A percentile compares a stretch with the other conserved stretches of the same genome.
phyloP scores from a whole-genome alignment of 495 filamentous ascomycete species.

The Hyaloscypha variabilis region DNA sequence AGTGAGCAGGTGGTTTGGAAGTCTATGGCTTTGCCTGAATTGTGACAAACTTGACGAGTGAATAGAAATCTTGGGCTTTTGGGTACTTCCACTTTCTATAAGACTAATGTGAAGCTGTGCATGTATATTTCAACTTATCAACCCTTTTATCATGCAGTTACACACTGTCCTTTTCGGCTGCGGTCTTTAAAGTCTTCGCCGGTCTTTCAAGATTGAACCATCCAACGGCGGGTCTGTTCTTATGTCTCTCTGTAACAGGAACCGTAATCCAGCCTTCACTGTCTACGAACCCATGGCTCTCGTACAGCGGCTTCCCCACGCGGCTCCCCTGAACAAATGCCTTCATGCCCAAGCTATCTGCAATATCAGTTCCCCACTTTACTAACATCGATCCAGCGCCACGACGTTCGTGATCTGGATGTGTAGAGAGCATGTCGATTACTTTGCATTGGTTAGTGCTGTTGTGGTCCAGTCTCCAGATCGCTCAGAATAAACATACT shows the following conservation, averaged over 20 bases:
- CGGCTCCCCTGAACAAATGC: constrained; percentile 7
- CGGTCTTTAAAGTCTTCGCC: not conserved
- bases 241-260: constrained; percentile 9
- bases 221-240: not conserved
- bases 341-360: constrained; percentile 7
- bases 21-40: no score
- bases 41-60: no score
- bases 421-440: constrained; percentile 17
- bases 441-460: constrained; percentile 6
- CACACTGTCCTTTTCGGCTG: not conserved
- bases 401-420: constrained; percentile 13
- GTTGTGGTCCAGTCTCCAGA: not conserved
- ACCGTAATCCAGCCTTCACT: constrained; percentile 11
- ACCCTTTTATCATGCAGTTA: no score
- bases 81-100: no score
- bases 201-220: constrained; percentile 14
- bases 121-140: no score
- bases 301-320: not conserved
- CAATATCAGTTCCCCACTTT: constrained; percentile 18
- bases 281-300: constrained; percentile 11
- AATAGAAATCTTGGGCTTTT: no score
- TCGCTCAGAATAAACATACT: not conserved
- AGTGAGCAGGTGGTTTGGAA: no score
- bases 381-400: constrained; percentile 17
- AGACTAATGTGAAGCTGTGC: no score